A percentile compares a stretch with the other conserved stretches of the same genome.
phyloP scores from a whole-genome alignment of 768 basidiomycete genomes.

The Rhodotorula sphaerocarpa region DNA sequence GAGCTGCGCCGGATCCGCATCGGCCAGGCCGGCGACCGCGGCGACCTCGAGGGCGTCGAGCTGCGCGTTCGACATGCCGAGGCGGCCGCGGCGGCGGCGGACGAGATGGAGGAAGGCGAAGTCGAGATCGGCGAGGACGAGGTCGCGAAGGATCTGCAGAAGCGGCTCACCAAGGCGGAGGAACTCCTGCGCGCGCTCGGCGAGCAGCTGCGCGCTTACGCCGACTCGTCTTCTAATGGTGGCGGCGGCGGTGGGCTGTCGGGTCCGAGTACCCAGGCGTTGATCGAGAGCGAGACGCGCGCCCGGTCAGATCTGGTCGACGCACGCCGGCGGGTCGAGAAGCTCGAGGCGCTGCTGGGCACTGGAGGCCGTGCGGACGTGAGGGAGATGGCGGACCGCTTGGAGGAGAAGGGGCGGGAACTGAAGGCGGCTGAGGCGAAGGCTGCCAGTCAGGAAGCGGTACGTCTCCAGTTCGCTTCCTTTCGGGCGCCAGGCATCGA shows the following conservation, averaged over 20 bases:
- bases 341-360: slow-evolving; percentile 61
- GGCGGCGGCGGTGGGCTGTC: slow-evolving; percentile 50
- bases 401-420: slow-evolving; percentile 64
- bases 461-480: slow-evolving; percentile 43
- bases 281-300: slow-evolving; percentile 41
- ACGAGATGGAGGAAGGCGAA: slow-evolving; percentile 51
- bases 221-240: slow-evolving; percentile 47
- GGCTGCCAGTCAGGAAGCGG: slow-evolving; percentile 59
- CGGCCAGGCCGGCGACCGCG: slow-evolving; percentile 63
- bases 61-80: slow-evolving; percentile 3
- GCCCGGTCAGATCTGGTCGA: slow-evolving; percentile 38
- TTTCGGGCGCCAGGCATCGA: background rate
- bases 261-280: slow-evolving; percentile 50
- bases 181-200: slow-evolving; percentile 18
- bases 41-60: slow-evolving; percentile 37
- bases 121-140: slow-evolving; percentile 42
- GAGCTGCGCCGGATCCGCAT: slow-evolving; percentile 67
- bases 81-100: slow-evolving; percentile 36
- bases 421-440: slow-evolving; percentile 57
- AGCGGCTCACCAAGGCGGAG: slow-evolving; percentile 29
- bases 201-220: slow-evolving; percentile 41
- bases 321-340: slow-evolving; percentile 46
- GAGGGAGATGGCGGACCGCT: slow-evolving; percentile 50
- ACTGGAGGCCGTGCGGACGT: slow-evolving; percentile 51
- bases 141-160: slow-evolving; percentile 47